phyloP scores from a whole-genome alignment of 768 basidiomycete genomes.

The Tephrocybe sp. region DNA sequence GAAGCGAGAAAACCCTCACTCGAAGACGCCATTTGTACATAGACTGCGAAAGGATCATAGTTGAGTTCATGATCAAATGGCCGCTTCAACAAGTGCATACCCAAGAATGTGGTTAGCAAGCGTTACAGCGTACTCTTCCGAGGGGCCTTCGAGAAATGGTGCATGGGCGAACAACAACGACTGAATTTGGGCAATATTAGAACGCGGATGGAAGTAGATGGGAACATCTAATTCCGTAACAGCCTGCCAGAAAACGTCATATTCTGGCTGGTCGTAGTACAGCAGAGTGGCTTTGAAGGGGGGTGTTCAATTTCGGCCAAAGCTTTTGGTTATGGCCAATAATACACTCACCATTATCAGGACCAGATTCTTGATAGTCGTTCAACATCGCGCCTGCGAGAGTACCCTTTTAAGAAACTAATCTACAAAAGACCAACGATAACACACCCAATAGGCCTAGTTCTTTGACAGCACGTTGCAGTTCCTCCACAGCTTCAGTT shows the following conservation, averaged over 20 bases:
- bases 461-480: constrained; percentile 36
- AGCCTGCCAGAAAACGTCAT: constrained; percentile 35
- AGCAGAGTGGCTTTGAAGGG: constrained; percentile 28
- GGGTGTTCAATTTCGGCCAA: background rate
- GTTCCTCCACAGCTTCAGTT: constrained; percentile 34
- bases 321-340: background rate
- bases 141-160: constrained; percentile 28
- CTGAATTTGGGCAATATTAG: constrained; percentile 24
- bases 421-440: background rate
- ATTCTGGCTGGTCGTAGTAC: constrained; percentile 36
- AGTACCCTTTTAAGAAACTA: background rate
- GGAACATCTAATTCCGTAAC: constrained; percentile 37
- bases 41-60: constrained; percentile 15
- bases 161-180: constrained; percentile 29
- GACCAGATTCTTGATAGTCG: constrained; percentile 41
- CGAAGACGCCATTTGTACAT: constrained; percentile 37
- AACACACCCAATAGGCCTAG: constrained; percentile 35
- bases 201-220: constrained; percentile 35
- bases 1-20: constrained; percentile 19
- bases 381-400: constrained; percentile 35
- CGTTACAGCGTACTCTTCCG: constrained; percentile 36
- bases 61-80: background rate
- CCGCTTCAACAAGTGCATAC: constrained; percentile 12
- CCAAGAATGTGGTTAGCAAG: constrained; percentile 38
- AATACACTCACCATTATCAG: constrained; percentile 29